Conservation (phyloP, 2,329 filamentous ascomycete genomes). For the Colletotrichum sp. region DNA sequence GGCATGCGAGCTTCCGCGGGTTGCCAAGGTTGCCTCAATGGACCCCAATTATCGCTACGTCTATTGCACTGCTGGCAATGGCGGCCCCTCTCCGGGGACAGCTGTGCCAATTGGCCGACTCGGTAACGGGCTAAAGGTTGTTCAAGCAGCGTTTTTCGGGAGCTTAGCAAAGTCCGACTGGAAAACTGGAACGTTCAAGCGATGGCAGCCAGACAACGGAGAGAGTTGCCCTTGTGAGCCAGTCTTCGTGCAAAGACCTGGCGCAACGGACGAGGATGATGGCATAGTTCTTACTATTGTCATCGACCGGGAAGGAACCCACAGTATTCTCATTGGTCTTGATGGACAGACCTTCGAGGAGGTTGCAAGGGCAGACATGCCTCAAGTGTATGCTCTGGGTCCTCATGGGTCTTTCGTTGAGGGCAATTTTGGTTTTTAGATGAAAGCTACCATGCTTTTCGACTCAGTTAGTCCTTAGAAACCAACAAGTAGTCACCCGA, state of each 20-base stretch:
- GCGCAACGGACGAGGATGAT: conserved; percentile 20
- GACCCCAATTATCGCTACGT: conserved; percentile 20
- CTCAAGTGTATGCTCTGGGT: conserved; percentile 17
- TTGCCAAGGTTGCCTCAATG: conserved; percentile 21
- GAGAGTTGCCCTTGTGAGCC: conserved; percentile 31
- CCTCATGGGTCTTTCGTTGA: conserved; percentile 21
- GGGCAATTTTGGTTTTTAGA: not conserved
- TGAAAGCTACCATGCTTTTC: not conserved
- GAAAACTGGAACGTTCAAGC: conserved; percentile 19
- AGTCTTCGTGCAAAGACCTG: conserved; percentile 21
- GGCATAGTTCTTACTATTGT: conserved; percentile 23
- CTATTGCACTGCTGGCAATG: conserved; percentile 21
- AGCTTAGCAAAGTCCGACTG: conserved; percentile 23
- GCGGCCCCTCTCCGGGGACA: conserved; percentile 17
- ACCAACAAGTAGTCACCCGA: not conserved
- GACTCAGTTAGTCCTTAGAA: not conserved
- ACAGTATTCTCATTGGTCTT: conserved; percentile 22
- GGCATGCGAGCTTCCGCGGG: conserved; percentile 22
- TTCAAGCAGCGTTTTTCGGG: conserved; percentile 20
- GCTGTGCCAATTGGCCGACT: conserved; percentile 19
- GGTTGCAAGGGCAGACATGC: conserved; percentile 21
- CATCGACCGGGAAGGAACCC: conserved; percentile 16
- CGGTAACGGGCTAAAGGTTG: not conserved
- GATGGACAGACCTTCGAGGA: conserved; percentile 22
- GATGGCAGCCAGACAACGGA: conserved; percentile 22